phyloP scores from a whole-genome alignment of 2,329 filamentous ascomycete genomes.

The Geoglossum cookeanum region DNA sequence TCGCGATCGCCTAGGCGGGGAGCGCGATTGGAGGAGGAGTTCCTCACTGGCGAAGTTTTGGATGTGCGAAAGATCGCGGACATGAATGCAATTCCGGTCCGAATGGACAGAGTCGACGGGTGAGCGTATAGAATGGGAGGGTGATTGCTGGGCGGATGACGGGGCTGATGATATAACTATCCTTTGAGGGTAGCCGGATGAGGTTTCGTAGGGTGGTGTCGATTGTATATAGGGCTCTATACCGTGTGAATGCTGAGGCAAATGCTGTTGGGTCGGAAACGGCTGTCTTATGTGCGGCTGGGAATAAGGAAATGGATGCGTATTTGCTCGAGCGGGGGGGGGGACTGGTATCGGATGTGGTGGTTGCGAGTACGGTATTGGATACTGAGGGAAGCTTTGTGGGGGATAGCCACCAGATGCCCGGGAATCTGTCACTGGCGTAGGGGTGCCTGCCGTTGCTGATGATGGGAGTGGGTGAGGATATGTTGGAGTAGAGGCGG shows the following conservation, averaged over 20 bases:
- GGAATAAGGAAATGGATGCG: not conserved
- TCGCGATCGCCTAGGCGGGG: conserved; percentile 28
- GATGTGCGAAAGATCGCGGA: conserved; percentile 80
- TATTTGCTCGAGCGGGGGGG: not conserved
- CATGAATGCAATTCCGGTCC: conserved; percentile 45
- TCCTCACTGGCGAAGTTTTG: conserved; percentile 73
- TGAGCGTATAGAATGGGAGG: conserved; percentile 14
- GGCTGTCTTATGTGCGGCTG: not conserved
- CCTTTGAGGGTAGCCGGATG: conserved; percentile 7
- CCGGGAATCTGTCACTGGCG: not conserved
- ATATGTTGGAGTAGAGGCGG: conserved; percentile 14
- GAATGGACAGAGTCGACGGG: conserved; percentile 17
- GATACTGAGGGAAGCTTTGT: conserved; percentile 8
- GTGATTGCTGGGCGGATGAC: conserved; percentile 15
- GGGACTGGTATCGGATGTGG: conserved; percentile 15
- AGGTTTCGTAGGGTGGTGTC: not conserved
- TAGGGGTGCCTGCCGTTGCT: conserved; percentile 14
- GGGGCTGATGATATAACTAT: conserved; percentile 14
- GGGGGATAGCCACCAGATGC: not conserved
- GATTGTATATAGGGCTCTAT: not conserved
- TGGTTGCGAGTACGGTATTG: conserved; percentile 15
- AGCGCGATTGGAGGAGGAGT: conserved; percentile 36
- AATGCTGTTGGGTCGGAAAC: not conserved
- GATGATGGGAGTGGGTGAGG: conserved; percentile 12
- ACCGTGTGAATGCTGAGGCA: not conserved